Base-by-base conservation (phyloP, 345 rosid species). In the Moricandia moricandioides region DNA sequence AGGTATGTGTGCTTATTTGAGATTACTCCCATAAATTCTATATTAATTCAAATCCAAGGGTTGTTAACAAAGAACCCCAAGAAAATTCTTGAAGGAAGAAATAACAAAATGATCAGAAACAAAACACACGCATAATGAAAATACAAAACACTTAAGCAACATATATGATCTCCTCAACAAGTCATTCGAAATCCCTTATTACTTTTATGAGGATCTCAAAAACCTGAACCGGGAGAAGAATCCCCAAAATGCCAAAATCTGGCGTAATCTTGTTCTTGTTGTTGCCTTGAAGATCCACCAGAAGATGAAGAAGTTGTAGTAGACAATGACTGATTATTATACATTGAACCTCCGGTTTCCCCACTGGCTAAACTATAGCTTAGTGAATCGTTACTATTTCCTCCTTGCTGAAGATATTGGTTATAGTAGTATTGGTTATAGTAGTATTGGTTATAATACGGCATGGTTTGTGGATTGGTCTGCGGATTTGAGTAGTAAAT, bases 211-310 rank as follows among this genome's bases (percentile, higher is more conserved):
- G 51, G 39, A 29, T 60, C 65, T 73, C 67, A 78, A 78, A 78
- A 68, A 2, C 78, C 78, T 13, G 74, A 67, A 40, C 56, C 54
- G 63, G 78, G 74, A 62, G 78, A 78, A 60, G 73, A 68, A 73
- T 63, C 66, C 55, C 82, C 82, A 78, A 78, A 78, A 62, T 68
- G 82, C 70, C 64, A 73, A 78, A 14, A 68, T 31, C 61, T 73
- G 0, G 82, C 1, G 56, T 61, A 68, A 45, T 78, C 82, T 43
- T 61, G 78, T 24, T 72, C 78, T 67, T 69, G 78, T 68, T 24
- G 78, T 68, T 43, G 78, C 59, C 74, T 73, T 0, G 78, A 78
- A 67, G 81, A 72, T 72, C 77, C 81, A 72, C 77, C 78, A 52
- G 82, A 78, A 55, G 74, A 73, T 33, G 82, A 73, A 68, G 78